Percentiles rank a stretch among this genome's conserved stretches.
These are phyloP conservation scores for Tolypocladium album DNA, from an alignment of 2,329 filamentous ascomycete genomes.

Conservation along the genomic window DNA sequence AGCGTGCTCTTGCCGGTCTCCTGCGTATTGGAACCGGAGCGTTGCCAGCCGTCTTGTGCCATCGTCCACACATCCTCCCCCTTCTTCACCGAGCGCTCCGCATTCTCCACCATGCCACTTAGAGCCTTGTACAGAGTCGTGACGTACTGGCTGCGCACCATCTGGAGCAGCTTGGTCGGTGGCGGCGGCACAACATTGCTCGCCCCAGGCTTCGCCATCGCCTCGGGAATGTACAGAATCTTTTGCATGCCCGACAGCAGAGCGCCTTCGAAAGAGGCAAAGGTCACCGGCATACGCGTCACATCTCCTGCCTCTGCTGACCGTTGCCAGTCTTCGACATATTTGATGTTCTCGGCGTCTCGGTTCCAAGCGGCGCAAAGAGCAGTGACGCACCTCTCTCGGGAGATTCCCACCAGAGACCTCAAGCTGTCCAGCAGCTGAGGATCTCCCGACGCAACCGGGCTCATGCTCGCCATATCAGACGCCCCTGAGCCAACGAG, in stretches of 20 bases:
- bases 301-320: slow-evolving; percentile 73
- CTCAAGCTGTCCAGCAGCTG: slow-evolving; percentile 62
- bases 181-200: slow-evolving; percentile 76
- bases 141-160: slow-evolving; percentile 86
- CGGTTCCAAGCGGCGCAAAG: slow-evolving; percentile 86
- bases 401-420: slow-evolving; percentile 61
- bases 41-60: slow-evolving; percentile 30
- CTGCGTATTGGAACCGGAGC: slow-evolving; percentile 20
- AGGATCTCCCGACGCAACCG: slow-evolving; percentile 46
- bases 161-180: slow-evolving; percentile 75
- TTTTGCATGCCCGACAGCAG: slow-evolving; percentile 84
- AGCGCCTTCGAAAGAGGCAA: slow-evolving; percentile 74
- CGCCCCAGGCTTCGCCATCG: slow-evolving; percentile 61
- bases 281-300: slow-evolving; percentile 81
- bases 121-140: slow-evolving; percentile 88
- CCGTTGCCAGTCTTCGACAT: slow-evolving; percentile 87
- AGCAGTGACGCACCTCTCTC: slow-evolving; percentile 77
- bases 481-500: slow-evolving; percentile 79
- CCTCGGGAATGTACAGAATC: slow-evolving; percentile 86
- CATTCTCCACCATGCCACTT: slow-evolving; percentile 94
- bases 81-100: slow-evolving; percentile 61
- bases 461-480: slow-evolving; percentile 68
- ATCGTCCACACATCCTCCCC: slow-evolving; percentile 52
- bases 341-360: slow-evolving; percentile 86
- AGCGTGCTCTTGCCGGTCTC: slow-evolving; percentile 34